Percentiles rank a stretch among this genome's conserved stretches.
Evolutionary conservation across 352 stramenopile species (phyloP).

Genomic region (Globisporangium ultimum): DNA sequence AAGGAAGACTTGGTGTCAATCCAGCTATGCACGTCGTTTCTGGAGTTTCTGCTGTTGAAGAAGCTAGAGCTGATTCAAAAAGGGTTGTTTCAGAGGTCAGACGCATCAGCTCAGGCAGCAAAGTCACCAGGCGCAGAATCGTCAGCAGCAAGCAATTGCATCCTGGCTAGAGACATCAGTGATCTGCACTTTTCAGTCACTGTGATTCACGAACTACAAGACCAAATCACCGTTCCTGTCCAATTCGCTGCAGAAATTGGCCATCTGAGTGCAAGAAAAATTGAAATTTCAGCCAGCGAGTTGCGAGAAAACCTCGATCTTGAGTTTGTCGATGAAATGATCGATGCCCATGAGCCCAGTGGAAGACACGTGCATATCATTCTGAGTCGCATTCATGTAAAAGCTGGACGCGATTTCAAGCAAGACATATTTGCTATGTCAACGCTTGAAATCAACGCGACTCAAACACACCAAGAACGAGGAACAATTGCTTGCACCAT

Average conservation of each 20-base stretch:
- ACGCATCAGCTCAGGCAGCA: neutral
- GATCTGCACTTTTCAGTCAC: slow-evolving; percentile 5
- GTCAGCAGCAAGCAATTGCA: too few species aligned
- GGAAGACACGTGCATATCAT: neutral
- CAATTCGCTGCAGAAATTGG: slow-evolving; percentile 3
- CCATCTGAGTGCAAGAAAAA: neutral
- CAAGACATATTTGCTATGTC: slow-evolving; percentile 2
- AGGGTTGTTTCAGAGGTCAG: slow-evolving; percentile 12
- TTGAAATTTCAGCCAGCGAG: neutral
- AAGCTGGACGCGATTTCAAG: slow-evolving; percentile 10
- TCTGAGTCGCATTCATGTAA: neutral
- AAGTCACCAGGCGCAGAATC: neutral
- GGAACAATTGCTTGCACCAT: neutral
- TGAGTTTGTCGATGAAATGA: slow-evolving; percentile 8
- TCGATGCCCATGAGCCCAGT: neutral
- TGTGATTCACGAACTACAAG: slow-evolving; percentile 11
- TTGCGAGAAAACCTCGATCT: neutral
- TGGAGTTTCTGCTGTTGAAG: slow-evolving; percentile 34
- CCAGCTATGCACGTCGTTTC: slow-evolving; percentile 36
- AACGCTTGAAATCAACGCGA: slow-evolving; percentile 4
- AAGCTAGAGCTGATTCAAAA: slow-evolving; percentile 36
- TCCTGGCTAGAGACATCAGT: slow-evolving; percentile 9
- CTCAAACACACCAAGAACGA: slow-evolving; percentile 3
- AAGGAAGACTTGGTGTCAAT: slow-evolving; percentile 30
- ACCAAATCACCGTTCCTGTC: neutral